phyloP scores from a whole-genome alignment of 306 rosid species.

The Biancaea sappan region DNA sequence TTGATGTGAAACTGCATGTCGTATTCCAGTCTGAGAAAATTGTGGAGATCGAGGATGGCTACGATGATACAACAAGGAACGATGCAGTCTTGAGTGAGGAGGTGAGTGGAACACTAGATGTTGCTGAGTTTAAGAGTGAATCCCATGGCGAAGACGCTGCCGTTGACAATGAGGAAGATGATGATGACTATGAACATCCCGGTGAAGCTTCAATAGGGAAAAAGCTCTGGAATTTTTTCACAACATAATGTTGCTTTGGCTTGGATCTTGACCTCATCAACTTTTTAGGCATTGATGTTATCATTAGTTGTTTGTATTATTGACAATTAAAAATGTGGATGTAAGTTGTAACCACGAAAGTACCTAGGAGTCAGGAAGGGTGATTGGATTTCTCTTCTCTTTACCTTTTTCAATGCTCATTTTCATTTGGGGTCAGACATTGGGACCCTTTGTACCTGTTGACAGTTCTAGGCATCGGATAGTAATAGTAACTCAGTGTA shows the following conservation, averaged over 20 bases:
- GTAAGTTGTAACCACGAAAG: slow-evolving; percentile 44
- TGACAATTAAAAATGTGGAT: slow-evolving; percentile 52
- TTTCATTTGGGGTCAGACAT: slow-evolving; percentile 38
- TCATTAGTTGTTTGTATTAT: slow-evolving; percentile 56
- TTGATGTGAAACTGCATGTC: slow-evolving; percentile 3
- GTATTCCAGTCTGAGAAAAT: slow-evolving; percentile 54
- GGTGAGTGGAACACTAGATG: slow-evolving; percentile 76
- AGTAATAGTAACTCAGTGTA: slow-evolving; percentile 58
- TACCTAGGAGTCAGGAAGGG: slow-evolving; percentile 42
- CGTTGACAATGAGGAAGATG: slow-evolving; percentile 51
- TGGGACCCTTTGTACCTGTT: slow-evolving; percentile 35
- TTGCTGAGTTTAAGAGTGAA: slow-evolving; percentile 53
- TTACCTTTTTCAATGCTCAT: slow-evolving; percentile 34
- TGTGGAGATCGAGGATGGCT: slow-evolving; percentile 46
- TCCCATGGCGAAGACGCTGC: slow-evolving; percentile 58
- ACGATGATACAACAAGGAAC: slow-evolving; percentile 44
- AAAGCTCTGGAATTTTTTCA: slow-evolving; percentile 85
- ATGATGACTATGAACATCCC: slow-evolving; percentile 58
- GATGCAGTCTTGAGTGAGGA: slow-evolving; percentile 70
- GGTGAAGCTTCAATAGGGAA: slow-evolving; percentile 88
- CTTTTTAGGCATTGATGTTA: slow-evolving; percentile 59
- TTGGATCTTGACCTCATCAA: slow-evolving; percentile 42
- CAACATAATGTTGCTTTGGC: slow-evolving; percentile 58
- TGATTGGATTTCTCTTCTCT: slow-evolving; percentile 53
- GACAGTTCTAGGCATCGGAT: slow-evolving; percentile 56